phyloP scores from a whole-genome alignment of 495 filamentous ascomycete genomes.

The Parmelia sp. region DNA sequence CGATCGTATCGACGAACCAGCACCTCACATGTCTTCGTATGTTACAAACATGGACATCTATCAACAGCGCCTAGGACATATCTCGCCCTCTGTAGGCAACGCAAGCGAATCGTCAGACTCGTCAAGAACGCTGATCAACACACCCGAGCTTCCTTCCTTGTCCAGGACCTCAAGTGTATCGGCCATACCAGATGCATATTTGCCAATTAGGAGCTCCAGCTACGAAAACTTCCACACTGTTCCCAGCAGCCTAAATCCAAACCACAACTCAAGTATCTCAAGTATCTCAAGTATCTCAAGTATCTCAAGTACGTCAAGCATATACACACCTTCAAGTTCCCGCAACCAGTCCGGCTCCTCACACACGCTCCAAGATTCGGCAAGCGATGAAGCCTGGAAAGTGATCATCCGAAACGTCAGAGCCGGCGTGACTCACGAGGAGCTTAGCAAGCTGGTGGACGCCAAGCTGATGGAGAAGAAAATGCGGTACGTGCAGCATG shows the following conservation, averaged over 20 bases:
- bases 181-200: background rate
- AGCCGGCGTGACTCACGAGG: background rate
- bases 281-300: background rate
- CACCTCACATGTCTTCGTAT: background rate
- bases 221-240: background rate
- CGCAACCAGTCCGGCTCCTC: background rate
- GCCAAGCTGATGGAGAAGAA: background rate
- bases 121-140: background rate
- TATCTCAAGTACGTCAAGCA: background rate
- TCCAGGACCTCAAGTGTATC: constrained; percentile 12
- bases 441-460: constrained; percentile 2
- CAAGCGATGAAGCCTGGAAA: background rate
- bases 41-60: background rate
- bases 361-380: background rate
- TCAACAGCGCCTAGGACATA: background rate
- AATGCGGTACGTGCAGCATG: constrained; percentile 7
- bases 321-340: background rate
- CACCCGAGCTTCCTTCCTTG: background rate
- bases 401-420: background rate
- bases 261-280: background rate
- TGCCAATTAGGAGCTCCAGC: background rate
- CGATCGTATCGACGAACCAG: background rate
- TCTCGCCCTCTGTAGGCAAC: background rate
- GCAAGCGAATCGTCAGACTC: background rate
- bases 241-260: background rate